A percentile compares a stretch with the other conserved stretches of the same genome.
These are phyloP conservation scores for Candida hispaniensis DNA, from an alignment of 805 yeast species.

Conservation along the genomic window DNA sequence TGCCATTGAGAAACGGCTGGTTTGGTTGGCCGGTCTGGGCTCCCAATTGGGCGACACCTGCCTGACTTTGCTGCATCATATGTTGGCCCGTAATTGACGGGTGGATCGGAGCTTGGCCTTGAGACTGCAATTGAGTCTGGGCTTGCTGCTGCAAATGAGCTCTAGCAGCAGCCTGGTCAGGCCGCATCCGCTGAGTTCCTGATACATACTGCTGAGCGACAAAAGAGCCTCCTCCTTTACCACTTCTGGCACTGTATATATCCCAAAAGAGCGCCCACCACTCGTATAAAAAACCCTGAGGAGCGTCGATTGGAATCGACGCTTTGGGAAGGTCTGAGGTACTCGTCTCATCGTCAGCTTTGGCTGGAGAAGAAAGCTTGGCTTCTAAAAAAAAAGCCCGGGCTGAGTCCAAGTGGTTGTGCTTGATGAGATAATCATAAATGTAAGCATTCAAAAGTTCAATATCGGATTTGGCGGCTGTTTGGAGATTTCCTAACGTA, in stretches of 20 bases:
- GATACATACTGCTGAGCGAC: constrained; percentile 65
- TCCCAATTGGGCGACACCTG: constrained; percentile 12
- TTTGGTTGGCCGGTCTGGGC: constrained; percentile 17
- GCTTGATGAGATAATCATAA: constrained; percentile 72
- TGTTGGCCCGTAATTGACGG: constrained; percentile 19
- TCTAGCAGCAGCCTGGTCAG: constrained; percentile 24
- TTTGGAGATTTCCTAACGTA: constrained; percentile 14
- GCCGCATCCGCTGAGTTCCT: constrained; percentile 33
- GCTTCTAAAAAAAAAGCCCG: constrained; percentile 66
- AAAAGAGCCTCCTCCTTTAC: constrained; percentile 44
- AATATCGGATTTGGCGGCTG: constrained; percentile 20
- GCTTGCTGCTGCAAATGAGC: constrained; percentile 20
- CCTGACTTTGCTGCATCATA: constrained; percentile 18
- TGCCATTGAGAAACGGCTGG: constrained; percentile 17
- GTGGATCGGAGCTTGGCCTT: constrained; percentile 19
- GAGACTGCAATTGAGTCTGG: constrained; percentile 22
- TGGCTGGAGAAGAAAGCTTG: constrained; percentile 36
- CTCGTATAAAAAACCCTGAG: constrained; percentile 77
- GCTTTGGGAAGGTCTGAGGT: constrained; percentile 21
- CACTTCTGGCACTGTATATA: constrained; percentile 70
- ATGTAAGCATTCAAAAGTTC: constrained; percentile 61
- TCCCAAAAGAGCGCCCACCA: constrained; percentile 99
- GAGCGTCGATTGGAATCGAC: constrained; percentile 51
- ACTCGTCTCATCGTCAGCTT: constrained; percentile 18
- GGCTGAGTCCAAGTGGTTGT: constrained; percentile 63